Evolutionary conservation across 2,329 filamentous ascomycete genomes (phyloP).

Genomic region (Spiromastix sp.): DNA sequence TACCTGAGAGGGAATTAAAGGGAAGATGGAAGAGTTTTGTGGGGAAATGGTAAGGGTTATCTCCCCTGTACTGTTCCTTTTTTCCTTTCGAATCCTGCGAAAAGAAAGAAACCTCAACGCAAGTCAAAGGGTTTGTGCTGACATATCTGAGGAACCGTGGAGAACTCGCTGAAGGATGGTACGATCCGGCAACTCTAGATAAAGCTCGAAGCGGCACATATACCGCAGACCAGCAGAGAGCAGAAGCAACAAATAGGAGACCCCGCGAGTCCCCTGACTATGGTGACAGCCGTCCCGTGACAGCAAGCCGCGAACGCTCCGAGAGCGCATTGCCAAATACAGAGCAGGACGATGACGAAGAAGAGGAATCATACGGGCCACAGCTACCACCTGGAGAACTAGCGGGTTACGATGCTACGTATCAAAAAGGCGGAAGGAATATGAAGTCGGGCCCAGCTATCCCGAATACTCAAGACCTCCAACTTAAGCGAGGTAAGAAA

Average conservation of each 20-base stretch:
- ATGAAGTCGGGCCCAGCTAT: constrained; percentile 48
- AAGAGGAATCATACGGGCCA: constrained; percentile 55
- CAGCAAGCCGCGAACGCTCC: background rate
- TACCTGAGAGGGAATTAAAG: constrained; percentile 64
- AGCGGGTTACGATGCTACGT: no score
- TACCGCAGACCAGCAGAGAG: constrained; percentile 8
- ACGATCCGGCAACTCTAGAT: constrained; percentile 64
- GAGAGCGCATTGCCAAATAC: background rate
- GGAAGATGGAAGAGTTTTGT: constrained; percentile 93
- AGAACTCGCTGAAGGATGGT: constrained; percentile 85
- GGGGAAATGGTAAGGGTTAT: constrained; percentile 59
- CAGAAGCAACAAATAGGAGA: constrained; percentile 5
- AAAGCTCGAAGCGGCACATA: constrained; percentile 32
- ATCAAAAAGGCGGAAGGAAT: no score
- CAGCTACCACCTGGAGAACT: constrained; percentile 39
- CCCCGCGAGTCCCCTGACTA: constrained; percentile 17
- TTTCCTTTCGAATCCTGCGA: background rate
- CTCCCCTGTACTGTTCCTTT: constrained; percentile 3
- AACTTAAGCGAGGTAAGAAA: constrained; percentile 44
- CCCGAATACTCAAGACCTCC: constrained; percentile 64
- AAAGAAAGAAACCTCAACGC: no score
- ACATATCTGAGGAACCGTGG: constrained; percentile 61
- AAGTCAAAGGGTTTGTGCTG: constrained; percentile 25
- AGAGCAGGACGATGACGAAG: constrained; percentile 13
- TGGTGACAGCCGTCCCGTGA: background rate